These are phyloP conservation scores for Eucalyptus urophylla DNA, from an alignment of 345 rosid species.

Conservation along the genomic window DNA sequence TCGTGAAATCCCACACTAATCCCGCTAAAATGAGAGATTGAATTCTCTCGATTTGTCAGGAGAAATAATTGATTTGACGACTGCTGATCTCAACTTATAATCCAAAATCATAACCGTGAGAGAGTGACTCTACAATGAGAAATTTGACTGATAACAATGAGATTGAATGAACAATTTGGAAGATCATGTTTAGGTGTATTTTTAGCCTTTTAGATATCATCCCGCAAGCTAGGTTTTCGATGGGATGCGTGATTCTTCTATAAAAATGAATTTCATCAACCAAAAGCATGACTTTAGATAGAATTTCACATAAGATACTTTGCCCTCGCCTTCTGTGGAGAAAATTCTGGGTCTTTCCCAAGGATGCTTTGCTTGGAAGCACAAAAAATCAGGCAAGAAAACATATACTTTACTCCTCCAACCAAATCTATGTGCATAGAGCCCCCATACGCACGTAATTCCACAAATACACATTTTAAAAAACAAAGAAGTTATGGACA, in stretches of 20 bases:
- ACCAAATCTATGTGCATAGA: background rate
- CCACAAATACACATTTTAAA: background rate
- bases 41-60: background rate
- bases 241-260: background rate
- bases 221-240: background rate
- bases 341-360: background rate
- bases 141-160: rapidly evolving
- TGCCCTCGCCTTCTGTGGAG: background rate
- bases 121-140: rapidly evolving
- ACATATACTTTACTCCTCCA: background rate
- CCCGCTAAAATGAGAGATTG: background rate
- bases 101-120: background rate
- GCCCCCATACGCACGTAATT: background rate
- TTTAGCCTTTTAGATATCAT: background rate
- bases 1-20: background rate
- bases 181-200: background rate
- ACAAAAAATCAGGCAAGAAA: background rate
- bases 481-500: background rate
- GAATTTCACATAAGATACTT: background rate
- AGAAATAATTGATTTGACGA: background rate
- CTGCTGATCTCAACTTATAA: rapidly evolving
- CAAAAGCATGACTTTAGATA: background rate
- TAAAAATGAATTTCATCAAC: background rate
- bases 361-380: slow-evolving; percentile 37
- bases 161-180: background rate